Base-by-base conservation (phyloP, 768 basidiomycete species). In the Trametes cingulata region DNA sequence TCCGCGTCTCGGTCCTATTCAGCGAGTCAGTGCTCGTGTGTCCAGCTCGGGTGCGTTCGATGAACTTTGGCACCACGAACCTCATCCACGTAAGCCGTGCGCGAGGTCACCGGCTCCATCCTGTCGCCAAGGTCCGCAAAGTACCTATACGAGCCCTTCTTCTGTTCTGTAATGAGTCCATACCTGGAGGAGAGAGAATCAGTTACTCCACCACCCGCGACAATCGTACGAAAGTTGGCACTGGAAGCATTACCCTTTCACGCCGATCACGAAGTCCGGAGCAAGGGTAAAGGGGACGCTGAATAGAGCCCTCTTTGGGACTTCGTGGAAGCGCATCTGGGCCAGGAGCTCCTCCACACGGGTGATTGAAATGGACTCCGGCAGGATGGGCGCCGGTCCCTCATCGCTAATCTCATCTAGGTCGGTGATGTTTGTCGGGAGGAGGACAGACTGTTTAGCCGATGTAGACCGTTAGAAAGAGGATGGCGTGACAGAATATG, bases 121-220 rank as follows among this genome's bases (percentile, higher is more conserved):
- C 79, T 78, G 69, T 87, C 87, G 47, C 85, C 93, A 58, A 84
- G 80, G 68, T 91, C 92, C 36, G 85, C 82, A 61, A 97, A 95
- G 68, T 93, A 91, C 69, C 85, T 89, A 72, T 93, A 90, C 5
- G 79, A 54, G 0, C 91, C 90, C 72, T 89, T 95, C 72, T 83
- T 90, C 74, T 95, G 93, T 68, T 95, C 88, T 1, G 91, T 91
- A 15, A 98, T 82, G 43, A 96, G 74, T 9, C 91, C 88, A 72
- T 96, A 99, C 47, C 94, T 97, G 64, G 17, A 35, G 29, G 29
- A 56, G 17, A 17, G 53, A 45, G 56, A n/a, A 58, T 41, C 52
- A 36, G 15, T 46, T 24, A 49, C 15, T 24, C 35, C 29, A 37
- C n/a, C 15, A 12, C 25, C 19, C 29, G 13, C 19, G n/a, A 39